Percentiles rank a stretch among this genome's conserved stretches.
These are phyloP conservation scores for Pyrenochaeta sp. DNA, from an alignment of 2,329 filamentous ascomycete species.

Conservation along the genomic window DNA sequence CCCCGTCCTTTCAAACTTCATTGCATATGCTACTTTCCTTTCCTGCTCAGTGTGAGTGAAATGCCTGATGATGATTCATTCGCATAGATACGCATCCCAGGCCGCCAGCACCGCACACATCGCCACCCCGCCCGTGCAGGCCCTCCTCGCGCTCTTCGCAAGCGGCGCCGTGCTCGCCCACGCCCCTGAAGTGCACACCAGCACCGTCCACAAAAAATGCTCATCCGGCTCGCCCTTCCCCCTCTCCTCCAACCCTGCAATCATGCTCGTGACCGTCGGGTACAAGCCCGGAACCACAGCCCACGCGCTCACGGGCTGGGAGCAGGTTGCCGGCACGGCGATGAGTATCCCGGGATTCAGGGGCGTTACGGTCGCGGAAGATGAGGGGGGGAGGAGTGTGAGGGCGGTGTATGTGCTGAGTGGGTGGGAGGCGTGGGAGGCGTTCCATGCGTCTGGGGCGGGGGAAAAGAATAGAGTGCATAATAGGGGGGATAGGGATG, in stretches of 20 bases:
- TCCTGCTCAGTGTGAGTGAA: too few relatives aligned
- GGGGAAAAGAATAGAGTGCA: slow-evolving; percentile 2
- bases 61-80: background rate
- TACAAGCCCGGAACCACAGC: slow-evolving; percentile 11
- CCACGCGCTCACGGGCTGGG: slow-evolving; percentile 13
- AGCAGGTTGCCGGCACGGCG: slow-evolving; percentile 7
- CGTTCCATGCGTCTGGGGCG: slow-evolving; percentile 17
- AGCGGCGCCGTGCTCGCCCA: slow-evolving; percentile 25
- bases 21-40: too few relatives aligned
- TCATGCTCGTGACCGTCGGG: slow-evolving; percentile 23
- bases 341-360: slow-evolving; percentile 10
- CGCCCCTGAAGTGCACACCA: slow-evolving; percentile 29
- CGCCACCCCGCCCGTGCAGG: slow-evolving; percentile 27
- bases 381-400: slow-evolving; percentile 16
- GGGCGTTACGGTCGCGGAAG: slow-evolving; percentile 14
- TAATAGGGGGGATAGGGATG: background rate
- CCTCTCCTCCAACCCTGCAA: slow-evolving; percentile 13
- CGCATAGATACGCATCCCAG: slow-evolving; percentile 27
- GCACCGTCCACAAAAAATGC: slow-evolving; percentile 11
- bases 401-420: slow-evolving; percentile 15
- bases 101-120: slow-evolving; percentile 30
- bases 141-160: slow-evolving; percentile 29
- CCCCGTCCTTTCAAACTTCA: background rate
- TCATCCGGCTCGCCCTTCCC: background rate
- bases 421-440: slow-evolving; percentile 10